Evolutionary conservation across 495 filamentous ascomycete species (phyloP), one percentile per base, ranked within the genome.

Genomic region (Chaetomidium leptoderma): DNA sequence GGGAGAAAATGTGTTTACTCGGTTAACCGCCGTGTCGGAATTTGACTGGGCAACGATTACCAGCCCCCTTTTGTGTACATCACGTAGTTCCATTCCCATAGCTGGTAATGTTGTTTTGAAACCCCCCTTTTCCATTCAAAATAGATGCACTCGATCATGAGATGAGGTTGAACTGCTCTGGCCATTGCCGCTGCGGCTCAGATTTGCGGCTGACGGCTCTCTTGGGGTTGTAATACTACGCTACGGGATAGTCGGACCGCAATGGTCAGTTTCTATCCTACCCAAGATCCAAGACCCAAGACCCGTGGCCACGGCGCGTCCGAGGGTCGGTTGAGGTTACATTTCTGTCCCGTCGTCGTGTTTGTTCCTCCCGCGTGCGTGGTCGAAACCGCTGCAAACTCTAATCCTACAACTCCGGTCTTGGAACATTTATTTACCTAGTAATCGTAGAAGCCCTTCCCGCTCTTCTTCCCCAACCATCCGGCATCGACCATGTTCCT

Each of bases 401-500:
- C 23, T 0, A 13, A 21, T 10, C 24, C n/a, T 8, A 24, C 40
- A 26, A n/a, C n/a, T n/a, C 19, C 40, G 10, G 1, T 19, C 40
- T 11, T 30, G 6, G 23, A 53, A 44, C 29, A 0, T 40, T 37
- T 64, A n/a, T n/a, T n/a, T n/a, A n/a, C n/a, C 43, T 63, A 78
- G 62, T 96, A 97, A 30, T 93, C 87, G 70, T 96, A 97, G 71
- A 97, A 97, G 11, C 93, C 93, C 76, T 91, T 97, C 17, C 92
- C 91, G 63, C 85, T 88, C 81, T 99, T 99, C 85, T 95, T 97
- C 26, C 93, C 93, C 60, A 96, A 63, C 93, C 93, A 99, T 8
- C 95, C 95, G 10, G 93, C 93, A 80, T 95, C 91, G 0, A 99
- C 95, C 93, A 97, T 97, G 70, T 92, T 91, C 66, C 82, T 78